Evolutionary conservation across 768 basidiomycete genomes (phyloP).

Genomic region (Mycena rebaudengoi): DNA sequence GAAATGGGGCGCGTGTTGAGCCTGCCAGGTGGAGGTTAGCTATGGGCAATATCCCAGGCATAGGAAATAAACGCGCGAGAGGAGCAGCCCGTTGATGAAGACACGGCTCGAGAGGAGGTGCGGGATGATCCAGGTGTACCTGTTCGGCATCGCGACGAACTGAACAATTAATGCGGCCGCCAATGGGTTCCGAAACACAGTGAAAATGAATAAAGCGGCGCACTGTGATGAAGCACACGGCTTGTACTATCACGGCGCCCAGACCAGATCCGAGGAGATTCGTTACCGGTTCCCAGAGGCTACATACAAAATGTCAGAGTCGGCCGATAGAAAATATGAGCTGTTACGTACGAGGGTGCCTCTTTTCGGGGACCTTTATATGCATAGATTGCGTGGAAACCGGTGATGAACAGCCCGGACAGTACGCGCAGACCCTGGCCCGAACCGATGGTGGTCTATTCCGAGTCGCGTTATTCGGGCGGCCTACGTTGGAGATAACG

Average conservation of each 20-base stretch:
- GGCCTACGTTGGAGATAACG: neutral
- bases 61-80: no score
- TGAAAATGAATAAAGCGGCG: no score
- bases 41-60: no score
- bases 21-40: no score
- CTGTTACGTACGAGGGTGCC: neutral
- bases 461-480: no score
- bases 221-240: constrained; percentile 31
- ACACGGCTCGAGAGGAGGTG: constrained; percentile 37
- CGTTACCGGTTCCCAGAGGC: constrained; percentile 25
- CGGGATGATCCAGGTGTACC: constrained; percentile 36
- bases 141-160: constrained; percentile 32
- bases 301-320: neutral
- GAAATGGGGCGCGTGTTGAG: no score
- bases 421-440: constrained; percentile 25
- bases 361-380: neutral
- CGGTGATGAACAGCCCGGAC: constrained; percentile 15
- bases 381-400: neutral
- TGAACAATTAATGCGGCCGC: neutral
- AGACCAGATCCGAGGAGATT: constrained; percentile 27
- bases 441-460: constrained; percentile 14
- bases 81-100: constrained; percentile 35
- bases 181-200: no score
- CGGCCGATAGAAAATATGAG: no score
- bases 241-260: constrained; percentile 28